A percentile compares a stretch with the other conserved stretches of the same genome.
These are phyloP conservation scores for Cladobotryum mycophilum DNA, from an alignment of 2,329 filamentous ascomycete genomes.

Conservation along the genomic window DNA sequence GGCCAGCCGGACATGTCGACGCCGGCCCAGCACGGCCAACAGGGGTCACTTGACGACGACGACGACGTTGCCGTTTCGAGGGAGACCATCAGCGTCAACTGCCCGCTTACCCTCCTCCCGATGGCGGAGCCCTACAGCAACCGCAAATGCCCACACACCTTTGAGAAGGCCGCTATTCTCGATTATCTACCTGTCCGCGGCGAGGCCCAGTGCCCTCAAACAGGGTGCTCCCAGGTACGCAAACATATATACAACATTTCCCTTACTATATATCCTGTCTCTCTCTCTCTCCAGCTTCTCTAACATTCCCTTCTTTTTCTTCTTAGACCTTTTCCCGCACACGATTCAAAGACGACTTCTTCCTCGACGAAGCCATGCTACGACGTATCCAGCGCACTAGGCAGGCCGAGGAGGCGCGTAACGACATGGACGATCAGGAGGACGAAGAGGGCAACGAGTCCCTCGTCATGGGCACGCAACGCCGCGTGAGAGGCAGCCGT, in stretches of 20 bases:
- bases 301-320: no score
- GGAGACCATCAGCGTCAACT: conserved; percentile 59
- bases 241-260: not conserved
- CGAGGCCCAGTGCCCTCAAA: conserved; percentile 54
- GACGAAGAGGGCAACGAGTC: conserved; percentile 19
- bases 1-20: conserved; percentile 36
- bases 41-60: conserved; percentile 35
- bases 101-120: conserved; percentile 59
- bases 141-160: conserved; percentile 63
- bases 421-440: conserved; percentile 36
- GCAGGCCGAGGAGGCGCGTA: conserved; percentile 31
- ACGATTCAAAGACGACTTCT: conserved; percentile 42
- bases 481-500: conserved; percentile 14
- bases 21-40: conserved; percentile 10
- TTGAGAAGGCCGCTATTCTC: conserved; percentile 59
- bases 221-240: conserved; percentile 56
- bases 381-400: conserved; percentile 52
- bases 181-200: conserved; percentile 42
- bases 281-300: not conserved
- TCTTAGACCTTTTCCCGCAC: conserved; percentile 39
- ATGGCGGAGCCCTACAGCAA: conserved; percentile 64
- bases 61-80: conserved; percentile 64
- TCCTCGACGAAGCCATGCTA: conserved; percentile 48
- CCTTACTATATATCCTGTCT: not conserved
- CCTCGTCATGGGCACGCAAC: conserved; percentile 19